Base-by-base conservation (phyloP, 352 stramenopile genomes). In the Pythium aphanidermatum region DNA sequence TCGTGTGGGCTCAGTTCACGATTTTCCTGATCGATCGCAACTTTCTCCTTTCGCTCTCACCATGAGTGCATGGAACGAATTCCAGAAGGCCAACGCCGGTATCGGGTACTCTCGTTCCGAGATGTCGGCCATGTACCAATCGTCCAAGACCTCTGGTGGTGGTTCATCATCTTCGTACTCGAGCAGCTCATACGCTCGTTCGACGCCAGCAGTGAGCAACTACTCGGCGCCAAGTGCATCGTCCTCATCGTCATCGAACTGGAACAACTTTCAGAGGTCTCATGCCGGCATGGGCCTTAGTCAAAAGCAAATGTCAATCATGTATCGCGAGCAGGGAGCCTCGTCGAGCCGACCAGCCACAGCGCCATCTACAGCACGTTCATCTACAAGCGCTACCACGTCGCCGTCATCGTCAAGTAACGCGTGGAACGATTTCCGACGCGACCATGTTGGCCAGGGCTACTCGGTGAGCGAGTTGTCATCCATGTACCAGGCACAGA, bases 361-460 rank as follows among this genome's bases (percentile, higher is more conserved):
- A 12, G 25, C 24, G 16, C 5, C 26, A 5, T 7, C 26, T 5
- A 19, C 27, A 24, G 25, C 40, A 17, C 5, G 2, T 36, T n/a
- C 40, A 19, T 23, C 39, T 9, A 17, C 14, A 2, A 9, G 10
- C 39, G 9, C 29, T 0, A 26, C 14, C 40, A 5, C 17, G 27
- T 34, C 43, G 43, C 19, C 14, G 17, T 21, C 26, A 5, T n/a
- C n/a, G n/a, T n/a, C n/a, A n/a, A n/a, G n/a, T 1, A 47, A 47
- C 17, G 40, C 40, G 9, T 47, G 32, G 31, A 42, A 39, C 30
- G 31, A 50, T n/a, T 50, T 50, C 43, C 43, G n/a, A n/a, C n/a
- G n/a, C n/a, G n/a, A n/a, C n/a, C n/a, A n/a, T n/a, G n/a, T n/a
- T n/a, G n/a, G n/a, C n/a, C n/a, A n/a, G n/a, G n/a, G n/a, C n/a